Evolutionary conservation across 306 rosid species (phyloP).

Genomic region (Leucaena leucocephala): DNA sequence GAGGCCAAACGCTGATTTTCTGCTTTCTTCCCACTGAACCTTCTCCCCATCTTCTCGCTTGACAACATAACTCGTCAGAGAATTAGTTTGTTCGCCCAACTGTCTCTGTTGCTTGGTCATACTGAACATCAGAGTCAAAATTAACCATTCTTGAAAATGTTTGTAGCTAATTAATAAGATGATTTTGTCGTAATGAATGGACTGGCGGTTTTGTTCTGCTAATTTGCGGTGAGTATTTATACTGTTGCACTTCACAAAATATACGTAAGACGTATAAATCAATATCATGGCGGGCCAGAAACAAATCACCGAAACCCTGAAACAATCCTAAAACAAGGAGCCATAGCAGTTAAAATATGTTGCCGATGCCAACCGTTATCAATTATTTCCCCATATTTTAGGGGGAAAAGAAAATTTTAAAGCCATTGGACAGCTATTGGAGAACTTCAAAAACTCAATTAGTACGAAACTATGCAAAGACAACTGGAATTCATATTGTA

Average conservation of each 20-base stretch:
- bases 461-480: conserved; percentile 30
- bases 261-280: neutral
- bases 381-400: neutral
- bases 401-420: neutral
- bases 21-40: neutral
- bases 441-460: neutral
- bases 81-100: neutral
- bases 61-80: neutral
- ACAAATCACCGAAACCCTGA: neutral
- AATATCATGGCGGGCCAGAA: neutral
- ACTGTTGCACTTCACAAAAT: neutral
- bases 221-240: neutral
- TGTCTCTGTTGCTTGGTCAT: neutral
- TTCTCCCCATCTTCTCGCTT: neutral
- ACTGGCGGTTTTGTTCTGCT: neutral
- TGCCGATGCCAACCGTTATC: neutral
- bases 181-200: neutral
- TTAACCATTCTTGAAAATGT: neutral
- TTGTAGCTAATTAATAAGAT: neutral
- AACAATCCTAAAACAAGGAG: neutral
- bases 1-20: too few species aligned
- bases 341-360: neutral
- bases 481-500: neutral
- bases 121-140: neutral
- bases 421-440: neutral